phyloP scores from a whole-genome alignment of 208 protist species.

The Trypanosoma boissoni region DNA sequence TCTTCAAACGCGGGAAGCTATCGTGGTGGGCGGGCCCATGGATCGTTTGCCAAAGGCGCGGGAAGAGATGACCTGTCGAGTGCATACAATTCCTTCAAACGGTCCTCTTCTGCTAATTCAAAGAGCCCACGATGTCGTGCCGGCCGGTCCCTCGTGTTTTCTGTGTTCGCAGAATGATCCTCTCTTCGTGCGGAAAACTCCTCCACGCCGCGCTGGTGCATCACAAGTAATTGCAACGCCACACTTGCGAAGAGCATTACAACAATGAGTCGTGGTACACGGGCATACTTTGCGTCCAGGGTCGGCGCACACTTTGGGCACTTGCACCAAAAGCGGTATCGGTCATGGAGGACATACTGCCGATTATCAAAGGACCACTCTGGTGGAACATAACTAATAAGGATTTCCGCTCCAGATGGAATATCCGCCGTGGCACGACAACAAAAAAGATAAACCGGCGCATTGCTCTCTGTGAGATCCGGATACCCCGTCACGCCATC shows the following conservation, averaged over 20 bases:
- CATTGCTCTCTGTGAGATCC: constrained; percentile 39
- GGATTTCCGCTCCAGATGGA: constrained; percentile 59
- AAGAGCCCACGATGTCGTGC: constrained; percentile 33
- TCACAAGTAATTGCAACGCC: constrained; percentile 59
- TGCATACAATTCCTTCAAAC: constrained; percentile 31
- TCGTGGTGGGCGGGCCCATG: constrained; percentile 14
- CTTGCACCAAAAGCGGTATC: constrained; percentile 88
- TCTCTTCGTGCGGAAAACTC: constrained; percentile 31
- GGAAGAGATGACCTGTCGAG: constrained; percentile 18
- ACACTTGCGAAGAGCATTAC: constrained; percentile 49
- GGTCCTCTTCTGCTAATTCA: constrained; percentile 52
- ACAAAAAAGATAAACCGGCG: constrained; percentile 83
- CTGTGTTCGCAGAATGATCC: background rate
- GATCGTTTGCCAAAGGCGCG: constrained; percentile 13
- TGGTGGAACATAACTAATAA: constrained; percentile 84
- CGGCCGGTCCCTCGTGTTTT: constrained; percentile 13
- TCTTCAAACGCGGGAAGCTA: constrained; percentile 2
- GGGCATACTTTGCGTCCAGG: constrained; percentile 61
- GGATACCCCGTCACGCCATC: background rate
- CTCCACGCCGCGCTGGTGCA: constrained; percentile 44
- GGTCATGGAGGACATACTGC: constrained; percentile 90
- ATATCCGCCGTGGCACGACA: constrained; percentile 78
- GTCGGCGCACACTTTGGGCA: constrained; percentile 78
- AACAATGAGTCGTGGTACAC: constrained; percentile 45
- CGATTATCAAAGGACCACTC: constrained; percentile 85